Evolutionary conservation across 2,329 filamentous ascomycete species (phyloP).

Genomic region (Neopestalotiopsis clavispora): DNA sequence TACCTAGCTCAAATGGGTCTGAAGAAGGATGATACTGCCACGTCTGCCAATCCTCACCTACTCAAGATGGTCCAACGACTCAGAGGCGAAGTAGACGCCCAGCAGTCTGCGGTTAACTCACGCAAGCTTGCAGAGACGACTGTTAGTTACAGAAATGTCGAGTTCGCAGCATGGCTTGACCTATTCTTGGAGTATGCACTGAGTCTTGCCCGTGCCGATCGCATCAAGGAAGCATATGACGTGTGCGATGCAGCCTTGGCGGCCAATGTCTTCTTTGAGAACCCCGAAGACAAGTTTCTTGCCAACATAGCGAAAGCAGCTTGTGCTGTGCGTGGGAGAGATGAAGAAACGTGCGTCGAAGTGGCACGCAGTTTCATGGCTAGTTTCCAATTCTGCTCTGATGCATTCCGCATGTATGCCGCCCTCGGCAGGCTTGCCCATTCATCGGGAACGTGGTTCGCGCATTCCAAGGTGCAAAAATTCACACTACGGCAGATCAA

Average conservation of each 20-base stretch:
- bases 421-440: conserved; percentile 78
- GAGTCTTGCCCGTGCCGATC: conserved; percentile 70
- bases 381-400: conserved; percentile 77
- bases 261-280: conserved; percentile 81
- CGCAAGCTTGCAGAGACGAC: conserved; percentile 31
- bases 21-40: conserved; percentile 37
- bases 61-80: conserved; percentile 61
- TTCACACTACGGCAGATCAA: conserved; percentile 92
- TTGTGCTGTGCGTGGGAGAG: conserved; percentile 81
- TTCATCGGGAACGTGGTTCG: conserved; percentile 76
- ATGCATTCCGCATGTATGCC: conserved; percentile 83
- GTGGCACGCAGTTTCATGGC: conserved; percentile 85
- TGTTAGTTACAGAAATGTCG: conserved; percentile 68
- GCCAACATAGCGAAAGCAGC: conserved; percentile 85
- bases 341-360: conserved; percentile 75
- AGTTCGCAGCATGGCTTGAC: conserved; percentile 85
- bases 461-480: conserved; percentile 83
- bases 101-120: conserved; percentile 18
- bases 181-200: conserved; percentile 89
- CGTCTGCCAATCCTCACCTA: conserved; percentile 46
- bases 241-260: conserved; percentile 79
- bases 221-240: conserved; percentile 76
- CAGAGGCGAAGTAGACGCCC: conserved; percentile 45
- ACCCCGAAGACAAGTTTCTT: conserved; percentile 68
- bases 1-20: conserved; percentile 63